Conservation (phyloP, 768 basidiomycete genomes). For the Lyophyllum shimeji region DNA sequence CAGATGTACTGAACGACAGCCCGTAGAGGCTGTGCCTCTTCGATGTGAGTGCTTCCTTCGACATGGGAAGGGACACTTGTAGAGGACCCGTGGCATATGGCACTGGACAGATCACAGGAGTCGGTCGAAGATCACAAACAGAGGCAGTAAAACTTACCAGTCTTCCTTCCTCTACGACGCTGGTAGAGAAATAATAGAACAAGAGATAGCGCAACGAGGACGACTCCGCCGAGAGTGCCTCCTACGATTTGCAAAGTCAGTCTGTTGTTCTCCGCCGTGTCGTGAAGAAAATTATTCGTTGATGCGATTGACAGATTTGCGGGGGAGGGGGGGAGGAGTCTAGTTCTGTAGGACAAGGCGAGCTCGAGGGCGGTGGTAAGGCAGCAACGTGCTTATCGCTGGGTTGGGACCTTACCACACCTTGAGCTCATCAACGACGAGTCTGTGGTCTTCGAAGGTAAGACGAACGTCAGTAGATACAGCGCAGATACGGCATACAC, state of each 20-base stretch:
- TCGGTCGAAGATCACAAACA: background rate
- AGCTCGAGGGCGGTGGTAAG: background rate
- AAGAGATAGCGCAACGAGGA: slow-evolving; percentile 1
- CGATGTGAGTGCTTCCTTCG: slow-evolving; percentile 32
- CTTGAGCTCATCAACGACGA: background rate
- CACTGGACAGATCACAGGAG: background rate
- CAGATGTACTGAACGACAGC: slow-evolving; percentile 22
- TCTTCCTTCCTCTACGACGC: slow-evolving; percentile 3
- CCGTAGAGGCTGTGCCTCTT: slow-evolving; percentile 28
- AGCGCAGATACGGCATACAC: background rate
- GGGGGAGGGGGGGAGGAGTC: background rate
- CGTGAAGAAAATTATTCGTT: background rate
- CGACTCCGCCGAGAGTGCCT: slow-evolving; percentile 11
- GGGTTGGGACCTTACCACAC: background rate
- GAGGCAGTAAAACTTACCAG: background rate
- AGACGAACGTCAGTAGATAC: background rate
- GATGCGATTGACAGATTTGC: background rate
- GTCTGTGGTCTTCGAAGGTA: background rate
- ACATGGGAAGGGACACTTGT: slow-evolving; percentile 23
- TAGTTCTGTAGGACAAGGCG: background rate
- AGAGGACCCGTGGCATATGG: slow-evolving; percentile 24
- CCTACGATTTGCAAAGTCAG: slow-evolving; percentile 8
- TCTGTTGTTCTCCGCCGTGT: background rate
- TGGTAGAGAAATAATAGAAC: slow-evolving; percentile 1
- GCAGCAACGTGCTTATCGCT: background rate